phyloP scores from a whole-genome alignment of 2,329 filamentous ascomycete genomes.

The Sporothrix protearum region DNA sequence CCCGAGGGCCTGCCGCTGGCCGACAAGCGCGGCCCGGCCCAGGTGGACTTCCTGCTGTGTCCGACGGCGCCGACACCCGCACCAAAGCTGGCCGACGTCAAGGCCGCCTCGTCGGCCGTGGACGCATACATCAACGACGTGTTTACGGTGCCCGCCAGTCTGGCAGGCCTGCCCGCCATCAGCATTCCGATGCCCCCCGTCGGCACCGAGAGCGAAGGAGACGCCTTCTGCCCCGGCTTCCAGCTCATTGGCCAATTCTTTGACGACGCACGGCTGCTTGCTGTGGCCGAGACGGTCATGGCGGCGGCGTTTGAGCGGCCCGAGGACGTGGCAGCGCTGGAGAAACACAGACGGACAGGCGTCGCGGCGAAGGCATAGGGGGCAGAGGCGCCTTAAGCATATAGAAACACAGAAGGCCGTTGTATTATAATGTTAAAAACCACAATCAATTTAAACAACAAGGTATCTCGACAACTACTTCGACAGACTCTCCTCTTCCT shows the following conservation, averaged over 20 bases:
- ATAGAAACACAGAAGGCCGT: background rate
- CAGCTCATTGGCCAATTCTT: slow-evolving; percentile 81
- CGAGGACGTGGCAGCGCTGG: slow-evolving; percentile 22
- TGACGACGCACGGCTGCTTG: slow-evolving; percentile 63
- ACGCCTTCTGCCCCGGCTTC: slow-evolving; percentile 50
- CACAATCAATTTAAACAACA: background rate
- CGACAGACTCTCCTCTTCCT: background rate
- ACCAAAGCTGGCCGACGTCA: slow-evolving; percentile 36
- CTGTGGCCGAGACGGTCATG: slow-evolving; percentile 50
- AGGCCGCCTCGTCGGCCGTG: slow-evolving; percentile 50
- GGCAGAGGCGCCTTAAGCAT: background rate
- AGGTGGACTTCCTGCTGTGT: slow-evolving; percentile 81
- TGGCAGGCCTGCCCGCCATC: slow-evolving; percentile 85
- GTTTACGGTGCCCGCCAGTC: slow-evolving; percentile 89
- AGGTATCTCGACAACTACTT: background rate
- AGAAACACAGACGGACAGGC: slow-evolving; percentile 19
- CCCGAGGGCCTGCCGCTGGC: slow-evolving; percentile 50
- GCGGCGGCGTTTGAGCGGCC: slow-evolving; percentile 24
- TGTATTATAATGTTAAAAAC: slow-evolving; percentile 7
- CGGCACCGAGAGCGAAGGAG: background rate
- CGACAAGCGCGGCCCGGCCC: slow-evolving; percentile 55
- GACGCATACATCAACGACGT: slow-evolving; percentile 89
- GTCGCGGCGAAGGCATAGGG: background rate
- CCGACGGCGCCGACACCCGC: slow-evolving; percentile 71
- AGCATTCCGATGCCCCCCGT: slow-evolving; percentile 65